Base-by-base conservation (phyloP, 352 stramenopile species). In the Globisporangium orthogonon region DNA sequence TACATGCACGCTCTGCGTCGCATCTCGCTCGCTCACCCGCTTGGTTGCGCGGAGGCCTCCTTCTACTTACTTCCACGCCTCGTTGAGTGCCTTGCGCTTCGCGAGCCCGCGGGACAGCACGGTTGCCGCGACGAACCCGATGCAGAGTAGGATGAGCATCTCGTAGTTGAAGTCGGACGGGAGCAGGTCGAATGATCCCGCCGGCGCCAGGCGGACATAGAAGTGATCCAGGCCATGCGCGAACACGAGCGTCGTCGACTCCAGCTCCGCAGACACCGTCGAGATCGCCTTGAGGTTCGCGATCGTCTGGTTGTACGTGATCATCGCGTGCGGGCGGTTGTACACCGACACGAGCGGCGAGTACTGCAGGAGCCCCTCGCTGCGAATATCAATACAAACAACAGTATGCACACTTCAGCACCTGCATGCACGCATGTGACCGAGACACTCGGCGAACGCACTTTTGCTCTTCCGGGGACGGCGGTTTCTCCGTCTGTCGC, bases 81-180 rank as follows among this genome's bases (percentile, higher is more conserved):
- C 70, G 60, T 87, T 71, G 23, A 96, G 71, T 17, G 73, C 78
- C 66, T 95, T 95, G 58, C 80, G 79, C 47, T 82, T 67, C 23
- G 83, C 75, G 7, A 94, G 68, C 15, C 66, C 58, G 58, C 85
- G 86, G 1, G 87, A 74, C 10, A 88, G 52, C 53, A 91, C 74
- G 4, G 85, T 91, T 30, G 70, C 83, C 23, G 78, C 74, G 49
- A 97, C 66, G 56, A 99, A 87, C 35, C 74, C 91, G 44, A 94
- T 60, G 50, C 95, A 89, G 40, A 98, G 73, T 33, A 97, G 63
- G 30, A 96, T 81, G n/a, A 99, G 73, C 63, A 98, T 80, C 63
- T 90, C 77, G 61, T 94, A 87, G 69, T 97, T 98, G 66, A 98
- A 99, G 72, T 97, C 94, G 48, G 96, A 94, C 6, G 95, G 91